Percentiles rank a stretch among this genome's conserved stretches.
phyloP scores from a whole-genome alignment of 2,329 filamentous ascomycete genomes.

The Knufia petricola region DNA sequence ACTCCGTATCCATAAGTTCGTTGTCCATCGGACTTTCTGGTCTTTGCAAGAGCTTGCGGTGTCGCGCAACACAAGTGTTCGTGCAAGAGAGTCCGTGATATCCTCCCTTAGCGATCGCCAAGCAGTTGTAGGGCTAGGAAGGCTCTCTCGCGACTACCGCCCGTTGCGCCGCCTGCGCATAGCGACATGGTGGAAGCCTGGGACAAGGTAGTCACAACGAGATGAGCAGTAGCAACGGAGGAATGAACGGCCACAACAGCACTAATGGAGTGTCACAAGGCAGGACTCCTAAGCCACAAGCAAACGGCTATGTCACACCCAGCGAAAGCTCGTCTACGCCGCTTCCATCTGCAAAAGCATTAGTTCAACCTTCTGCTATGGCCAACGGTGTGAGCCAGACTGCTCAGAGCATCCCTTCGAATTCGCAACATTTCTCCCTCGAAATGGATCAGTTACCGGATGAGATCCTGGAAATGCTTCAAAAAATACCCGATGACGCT shows the following conservation, averaged over 20 bases:
- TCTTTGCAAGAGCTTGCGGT: too few species aligned
- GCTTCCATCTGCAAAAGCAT: neutral
- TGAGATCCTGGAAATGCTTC: slow-evolving; percentile 13
- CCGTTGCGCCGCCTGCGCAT: neutral
- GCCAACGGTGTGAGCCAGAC: neutral
- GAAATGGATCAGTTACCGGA: slow-evolving; percentile 5
- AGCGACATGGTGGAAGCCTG: slow-evolving; percentile 7
- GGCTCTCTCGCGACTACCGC: neutral
- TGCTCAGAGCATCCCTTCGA: neutral
- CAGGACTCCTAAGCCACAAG: slow-evolving; percentile 1
- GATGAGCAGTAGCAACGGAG: neutral
- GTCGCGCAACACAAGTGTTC: neutral
- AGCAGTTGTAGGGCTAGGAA: neutral
- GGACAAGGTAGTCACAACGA: neutral
- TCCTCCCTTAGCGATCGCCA: too few species aligned
- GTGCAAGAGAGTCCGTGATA: too few species aligned
- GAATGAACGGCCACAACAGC: slow-evolving; percentile 3
- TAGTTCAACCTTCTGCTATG: neutral
- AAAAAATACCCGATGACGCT: slow-evolving; percentile 17
- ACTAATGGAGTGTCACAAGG: slow-evolving; percentile 1
- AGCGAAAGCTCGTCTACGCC: neutral
- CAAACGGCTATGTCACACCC: slow-evolving; percentile 6
- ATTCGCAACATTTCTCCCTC: neutral
- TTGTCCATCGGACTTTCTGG: too few species aligned
- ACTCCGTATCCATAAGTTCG: too few species aligned